These are phyloP conservation scores for Colletotrichum graminicola DNA, from an alignment of 2,329 filamentous ascomycete species.

Conservation along the genomic window DNA sequence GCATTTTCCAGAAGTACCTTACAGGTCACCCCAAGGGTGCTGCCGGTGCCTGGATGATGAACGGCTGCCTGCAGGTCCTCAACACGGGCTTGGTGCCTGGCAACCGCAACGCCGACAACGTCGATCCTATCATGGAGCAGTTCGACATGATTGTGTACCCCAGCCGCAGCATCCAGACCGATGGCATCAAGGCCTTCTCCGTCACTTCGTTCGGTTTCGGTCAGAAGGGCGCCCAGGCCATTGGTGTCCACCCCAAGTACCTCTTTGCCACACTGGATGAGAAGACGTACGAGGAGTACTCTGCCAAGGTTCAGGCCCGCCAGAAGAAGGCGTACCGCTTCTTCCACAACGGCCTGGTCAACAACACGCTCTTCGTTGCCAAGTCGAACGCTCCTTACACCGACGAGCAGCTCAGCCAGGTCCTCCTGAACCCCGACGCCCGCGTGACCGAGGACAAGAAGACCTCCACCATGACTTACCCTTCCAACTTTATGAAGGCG, in stretches of 20 bases:
- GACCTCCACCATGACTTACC: slow-evolving; percentile 81
- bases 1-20: slow-evolving; percentile 99
- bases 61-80: slow-evolving; percentile 95
- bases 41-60: slow-evolving; percentile 99
- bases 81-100: slow-evolving; percentile 95
- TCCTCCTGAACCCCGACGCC: slow-evolving; percentile 94
- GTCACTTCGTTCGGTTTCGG: slow-evolving; percentile 99
- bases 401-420: slow-evolving; percentile 85
- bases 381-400: slow-evolving; percentile 93
- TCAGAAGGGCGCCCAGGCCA: slow-evolving; percentile 97
- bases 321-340: slow-evolving; percentile 99
- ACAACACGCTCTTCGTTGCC: slow-evolving; percentile 97
- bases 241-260: slow-evolving; percentile 97
- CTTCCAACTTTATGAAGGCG: slow-evolving; percentile 76
- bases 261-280: slow-evolving; percentile 94
- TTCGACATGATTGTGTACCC: slow-evolving; percentile 99
- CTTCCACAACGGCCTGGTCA: slow-evolving; percentile 98
- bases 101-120: slow-evolving; percentile 97
- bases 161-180: slow-evolving; percentile 93
- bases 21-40: slow-evolving; percentile 99
- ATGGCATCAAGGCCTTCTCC: slow-evolving; percentile 98
- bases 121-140: slow-evolving; percentile 95
- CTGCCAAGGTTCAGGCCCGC: slow-evolving; percentile 86
- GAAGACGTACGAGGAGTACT: slow-evolving; percentile 84
- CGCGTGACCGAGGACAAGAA: slow-evolving; percentile 90